Base-by-base conservation (phyloP, 192 early-diverging fungal genomes). In the Helicostylum pulchrum region DNA sequence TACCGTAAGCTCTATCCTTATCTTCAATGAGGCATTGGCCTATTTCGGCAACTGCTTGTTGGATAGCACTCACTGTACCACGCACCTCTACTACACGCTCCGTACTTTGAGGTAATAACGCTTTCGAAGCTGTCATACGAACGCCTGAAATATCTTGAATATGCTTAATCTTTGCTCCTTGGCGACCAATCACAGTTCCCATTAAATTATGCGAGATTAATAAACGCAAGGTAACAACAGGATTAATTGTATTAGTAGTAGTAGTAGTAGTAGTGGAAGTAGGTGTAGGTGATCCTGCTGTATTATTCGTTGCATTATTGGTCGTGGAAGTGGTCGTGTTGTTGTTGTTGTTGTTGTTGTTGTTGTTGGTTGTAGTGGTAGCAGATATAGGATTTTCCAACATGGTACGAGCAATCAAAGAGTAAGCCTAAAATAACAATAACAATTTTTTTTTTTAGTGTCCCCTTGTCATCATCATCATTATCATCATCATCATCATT, bases 101-200 rank as follows among this genome's bases (percentile, higher is more conserved):
- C 15, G 95, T 98, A 12, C 87, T 90, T 71, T 93, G 89, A 30
- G 94, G 94, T 23, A 99, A 78, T 79, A 94, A 90, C 63, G 96
- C 92, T 74, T 96, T 94, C 59, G 89, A 85, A 6, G 95, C 91
- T 31, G 85, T 86, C 77, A 98, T 85, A 42, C 89, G 87, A 9
- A 90, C 91, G 39, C 88, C 85, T n/a, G 93, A 93, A 14, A 83
- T 75, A 48, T 95, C 91, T 79, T 97, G 96, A 57, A 99, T 92
- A 68, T 95, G 90, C 81, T 94, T 97, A 75, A 99, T 97, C 79
- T 93, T 94, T 61, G 83, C 68, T 52, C 95, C 95, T 71, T 87
- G 87, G 65, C 94, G 92, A 42, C 97, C 97, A 77, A 99, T 97
- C 63, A 99, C 83, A 56, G 88, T 89, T 19, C 92, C 92, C 87